These are phyloP conservation scores for Teratosphaeria pseudoeucalypti DNA, from an alignment of 2,329 filamentous ascomycete genomes.

Conservation along the genomic window DNA sequence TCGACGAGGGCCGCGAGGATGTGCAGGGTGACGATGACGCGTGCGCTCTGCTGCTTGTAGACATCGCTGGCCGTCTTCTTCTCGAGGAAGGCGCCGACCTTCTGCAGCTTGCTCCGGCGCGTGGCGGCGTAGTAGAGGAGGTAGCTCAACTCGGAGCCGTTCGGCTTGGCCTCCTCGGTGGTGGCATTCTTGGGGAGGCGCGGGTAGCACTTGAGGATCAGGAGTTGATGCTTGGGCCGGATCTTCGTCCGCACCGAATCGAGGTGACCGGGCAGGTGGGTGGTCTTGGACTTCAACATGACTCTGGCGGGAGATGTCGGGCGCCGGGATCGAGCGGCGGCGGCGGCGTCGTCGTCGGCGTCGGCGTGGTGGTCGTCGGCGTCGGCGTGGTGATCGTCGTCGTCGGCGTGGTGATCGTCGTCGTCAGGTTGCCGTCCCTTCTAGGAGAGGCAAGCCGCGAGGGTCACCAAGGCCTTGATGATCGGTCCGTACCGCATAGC, in stretches of 20 bases:
- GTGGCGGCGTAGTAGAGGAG: conserved; percentile 94
- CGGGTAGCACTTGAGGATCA: conserved; percentile 94
- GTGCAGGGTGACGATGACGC: conserved; percentile 76
- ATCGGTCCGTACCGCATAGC: no score
- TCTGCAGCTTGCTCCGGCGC: conserved; percentile 87
- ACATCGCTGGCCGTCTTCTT: conserved; percentile 89
- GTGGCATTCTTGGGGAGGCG: conserved; percentile 74
- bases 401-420: background rate
- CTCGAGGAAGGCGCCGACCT: conserved; percentile 89
- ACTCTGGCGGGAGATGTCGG: background rate
- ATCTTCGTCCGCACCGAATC: conserved; percentile 40
- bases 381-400: background rate
- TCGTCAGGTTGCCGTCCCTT: background rate
- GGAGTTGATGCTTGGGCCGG: conserved; percentile 92
- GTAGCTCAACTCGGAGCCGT: conserved; percentile 93
- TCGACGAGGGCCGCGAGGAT: conserved; percentile 88
- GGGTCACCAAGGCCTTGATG: no score
- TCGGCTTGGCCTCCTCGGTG: conserved; percentile 77
- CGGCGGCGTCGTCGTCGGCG: no score
- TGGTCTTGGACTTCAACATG: background rate
- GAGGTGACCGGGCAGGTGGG: conserved; percentile 18
- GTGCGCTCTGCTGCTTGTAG: conserved; percentile 80
- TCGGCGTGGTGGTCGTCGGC: no score
- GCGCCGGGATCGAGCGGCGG: no score
- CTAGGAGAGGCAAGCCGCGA: background rate